Evolutionary conservation across 208 protist species (phyloP).

Genomic region (Angomonas deanei): DNA sequence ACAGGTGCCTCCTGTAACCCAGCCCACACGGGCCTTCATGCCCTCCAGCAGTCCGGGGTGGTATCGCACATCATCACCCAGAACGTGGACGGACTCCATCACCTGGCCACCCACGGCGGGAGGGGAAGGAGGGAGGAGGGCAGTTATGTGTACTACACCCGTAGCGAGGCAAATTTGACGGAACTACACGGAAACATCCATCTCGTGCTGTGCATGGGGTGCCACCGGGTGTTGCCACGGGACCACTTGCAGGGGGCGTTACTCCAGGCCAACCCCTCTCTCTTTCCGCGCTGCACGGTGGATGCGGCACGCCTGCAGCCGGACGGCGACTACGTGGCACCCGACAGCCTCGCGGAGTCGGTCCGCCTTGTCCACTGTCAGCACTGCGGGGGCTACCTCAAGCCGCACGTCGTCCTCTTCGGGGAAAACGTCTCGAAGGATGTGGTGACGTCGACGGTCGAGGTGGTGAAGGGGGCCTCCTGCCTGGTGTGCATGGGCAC

Average conservation of each 20-base stretch:
- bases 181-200: constrained; percentile 81
- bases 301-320: constrained; percentile 26
- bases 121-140: constrained; percentile 19
- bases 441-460: constrained; percentile 22
- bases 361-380: constrained; percentile 55
- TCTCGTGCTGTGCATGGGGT: constrained; percentile 50
- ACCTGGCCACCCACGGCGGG: constrained; percentile 56
- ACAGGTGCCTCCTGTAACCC: constrained; percentile 50
- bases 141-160: constrained; percentile 39
- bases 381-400: constrained; percentile 57
- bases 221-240: constrained; percentile 39
- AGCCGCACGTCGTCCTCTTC: constrained; percentile 83
- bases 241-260: constrained; percentile 39
- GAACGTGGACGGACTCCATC: constrained; percentile 83
- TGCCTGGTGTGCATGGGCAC: constrained; percentile 70
- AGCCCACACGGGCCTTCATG: constrained; percentile 46
- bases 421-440: constrained; percentile 54
- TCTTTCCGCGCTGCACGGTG: constrained; percentile 26
- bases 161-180: constrained; percentile 30
- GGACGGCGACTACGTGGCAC: constrained; percentile 64
- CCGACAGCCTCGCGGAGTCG: constrained; percentile 23
- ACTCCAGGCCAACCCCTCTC: constrained; percentile 21
- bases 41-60: constrained; percentile 21
- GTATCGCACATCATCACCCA: constrained; percentile 65
- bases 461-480: constrained; percentile 21